A percentile compares a stretch with the other conserved stretches of the same genome.
Conservation (phyloP, 768 basidiomycete species). For the Rhodotorula paludigena region DNA sequence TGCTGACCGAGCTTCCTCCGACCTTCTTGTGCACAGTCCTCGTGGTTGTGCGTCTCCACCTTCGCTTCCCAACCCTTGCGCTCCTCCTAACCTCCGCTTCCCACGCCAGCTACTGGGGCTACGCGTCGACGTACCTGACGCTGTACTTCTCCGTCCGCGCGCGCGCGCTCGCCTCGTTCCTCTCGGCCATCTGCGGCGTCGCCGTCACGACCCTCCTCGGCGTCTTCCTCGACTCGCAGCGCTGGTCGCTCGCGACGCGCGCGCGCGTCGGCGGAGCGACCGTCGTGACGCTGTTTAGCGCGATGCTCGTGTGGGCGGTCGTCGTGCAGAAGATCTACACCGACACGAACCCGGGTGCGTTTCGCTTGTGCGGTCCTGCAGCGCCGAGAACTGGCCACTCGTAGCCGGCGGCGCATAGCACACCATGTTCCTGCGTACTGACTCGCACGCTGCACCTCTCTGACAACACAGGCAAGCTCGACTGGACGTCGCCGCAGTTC, state of each 20-base stretch:
- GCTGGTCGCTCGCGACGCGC: not conserved
- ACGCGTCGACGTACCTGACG: conserved; percentile 11
- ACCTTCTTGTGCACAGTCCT: not conserved
- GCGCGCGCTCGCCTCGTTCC: conserved; percentile 18
- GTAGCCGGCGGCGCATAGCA: too few relatives aligned
- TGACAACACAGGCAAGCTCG: conserved; percentile 14
- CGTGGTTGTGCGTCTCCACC: conserved; percentile 4
- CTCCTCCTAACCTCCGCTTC: not conserved
- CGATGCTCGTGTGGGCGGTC: conserved; percentile 18
- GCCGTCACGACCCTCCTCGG: conserved; percentile 13
- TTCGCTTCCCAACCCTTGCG: not conserved
- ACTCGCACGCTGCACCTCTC: not conserved
- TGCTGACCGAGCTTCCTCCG: too few relatives aligned
- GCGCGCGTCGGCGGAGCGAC: not conserved
- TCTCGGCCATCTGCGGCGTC: conserved; percentile 17
- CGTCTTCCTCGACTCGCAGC: conserved; percentile 20
- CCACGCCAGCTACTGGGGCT: conserved; percentile 8
- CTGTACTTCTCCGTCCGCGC: conserved; percentile 24
- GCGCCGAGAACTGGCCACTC: too few relatives aligned
- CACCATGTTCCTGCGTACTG: too few relatives aligned
- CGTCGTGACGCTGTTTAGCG: conserved; percentile 5
- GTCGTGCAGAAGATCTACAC: conserved; percentile 13
- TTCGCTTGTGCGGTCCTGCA: too few relatives aligned
- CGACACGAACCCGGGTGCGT: not conserved
- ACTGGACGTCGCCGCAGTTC: conserved; percentile 10